Percentiles rank a stretch among this genome's conserved stretches.
phyloP scores from a whole-genome alignment of 768 basidiomycete genomes.

The Russula brevipes region DNA sequence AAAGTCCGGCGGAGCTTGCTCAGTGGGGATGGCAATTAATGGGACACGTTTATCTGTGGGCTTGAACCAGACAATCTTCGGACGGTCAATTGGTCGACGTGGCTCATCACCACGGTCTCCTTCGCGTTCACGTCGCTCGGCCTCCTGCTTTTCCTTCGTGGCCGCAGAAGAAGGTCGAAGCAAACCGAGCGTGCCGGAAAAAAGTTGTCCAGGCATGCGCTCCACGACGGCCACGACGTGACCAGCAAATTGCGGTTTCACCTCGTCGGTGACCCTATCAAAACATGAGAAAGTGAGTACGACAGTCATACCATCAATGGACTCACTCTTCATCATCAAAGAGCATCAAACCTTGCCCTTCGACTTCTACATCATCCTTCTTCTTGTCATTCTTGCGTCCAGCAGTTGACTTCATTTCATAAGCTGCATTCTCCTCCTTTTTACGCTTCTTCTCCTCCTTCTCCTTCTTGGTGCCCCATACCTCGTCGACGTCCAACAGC shows the following conservation, averaged over 20 bases:
- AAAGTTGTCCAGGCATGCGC: constrained; percentile 97
- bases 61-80: constrained; percentile 99
- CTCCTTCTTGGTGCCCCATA: constrained; percentile 99
- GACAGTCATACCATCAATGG: neutral
- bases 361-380: constrained; percentile 99
- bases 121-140: constrained; percentile 94
- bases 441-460: constrained; percentile 99
- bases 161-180: constrained; percentile 94
- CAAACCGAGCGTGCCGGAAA: constrained; percentile 94
- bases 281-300: constrained; percentile 21
- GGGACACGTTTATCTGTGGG: constrained; percentile 99
- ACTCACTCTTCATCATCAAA: constrained; percentile 95
- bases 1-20: constrained; percentile 95
- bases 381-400: constrained; percentile 97
- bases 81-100: constrained; percentile 77
- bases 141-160: constrained; percentile 98
- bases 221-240: constrained; percentile 99
- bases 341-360: constrained; percentile 93
- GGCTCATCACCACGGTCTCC: constrained; percentile 87
- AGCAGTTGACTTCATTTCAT: constrained; percentile 69
- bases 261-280: constrained; percentile 87
- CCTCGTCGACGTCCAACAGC: constrained; percentile 95
- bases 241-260: constrained; percentile 97
- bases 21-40: constrained; percentile 96
- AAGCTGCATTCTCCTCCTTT: constrained; percentile 98